A percentile compares a stretch with the other conserved stretches of the same genome.
Evolutionary conservation across 2,329 filamentous ascomycete species (phyloP).

Genomic region (Saccharata proteae): DNA sequence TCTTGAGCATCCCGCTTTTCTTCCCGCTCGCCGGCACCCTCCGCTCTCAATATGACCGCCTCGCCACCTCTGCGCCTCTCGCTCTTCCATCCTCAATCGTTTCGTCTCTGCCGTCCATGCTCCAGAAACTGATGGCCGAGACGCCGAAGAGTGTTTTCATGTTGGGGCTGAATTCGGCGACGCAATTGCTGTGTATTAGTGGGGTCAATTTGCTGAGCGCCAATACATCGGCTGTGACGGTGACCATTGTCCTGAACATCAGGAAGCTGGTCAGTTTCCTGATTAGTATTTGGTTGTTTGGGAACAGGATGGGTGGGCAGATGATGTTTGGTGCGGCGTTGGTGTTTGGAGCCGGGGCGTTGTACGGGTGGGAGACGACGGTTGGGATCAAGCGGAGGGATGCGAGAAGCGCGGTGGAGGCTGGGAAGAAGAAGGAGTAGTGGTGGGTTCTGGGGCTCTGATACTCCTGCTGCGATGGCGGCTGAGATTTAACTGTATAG

Average conservation of each 20-base stretch:
- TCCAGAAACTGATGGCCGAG: slow-evolving; percentile 15
- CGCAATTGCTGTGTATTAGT: slow-evolving; percentile 88
- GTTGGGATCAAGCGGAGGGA: slow-evolving; percentile 31
- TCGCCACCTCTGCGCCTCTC: slow-evolving; percentile 53
- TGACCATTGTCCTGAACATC: slow-evolving; percentile 93
- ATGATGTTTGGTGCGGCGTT: slow-evolving; percentile 72
- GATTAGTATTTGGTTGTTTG: slow-evolving; percentile 88
- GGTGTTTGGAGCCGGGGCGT: slow-evolving; percentile 80
- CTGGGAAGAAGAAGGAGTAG: too few species aligned
- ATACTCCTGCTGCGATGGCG: too few species aligned
- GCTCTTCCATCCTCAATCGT: slow-evolving; percentile 22
- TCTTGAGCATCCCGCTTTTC: slow-evolving; percentile 66
- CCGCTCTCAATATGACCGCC: slow-evolving; percentile 47
- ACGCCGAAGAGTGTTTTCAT: slow-evolving; percentile 59
- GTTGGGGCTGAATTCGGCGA: slow-evolving; percentile 66
- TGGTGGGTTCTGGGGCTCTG: too few species aligned
- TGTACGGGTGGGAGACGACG: slow-evolving; percentile 69
- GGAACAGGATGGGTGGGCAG: slow-evolving; percentile 63
- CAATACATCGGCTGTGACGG: slow-evolving; percentile 78
- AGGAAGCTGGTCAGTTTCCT: slow-evolving; percentile 85
- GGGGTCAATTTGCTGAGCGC: slow-evolving; percentile 92
- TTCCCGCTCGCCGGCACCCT: slow-evolving; percentile 58
- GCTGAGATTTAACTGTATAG: too few species aligned
- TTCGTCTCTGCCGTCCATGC: slow-evolving; percentile 16
- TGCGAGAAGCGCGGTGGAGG: slow-evolving; percentile 17